Base-by-base conservation (phyloP, 2,329 filamentous ascomycete species). In the Chaetomium sp. region DNA sequence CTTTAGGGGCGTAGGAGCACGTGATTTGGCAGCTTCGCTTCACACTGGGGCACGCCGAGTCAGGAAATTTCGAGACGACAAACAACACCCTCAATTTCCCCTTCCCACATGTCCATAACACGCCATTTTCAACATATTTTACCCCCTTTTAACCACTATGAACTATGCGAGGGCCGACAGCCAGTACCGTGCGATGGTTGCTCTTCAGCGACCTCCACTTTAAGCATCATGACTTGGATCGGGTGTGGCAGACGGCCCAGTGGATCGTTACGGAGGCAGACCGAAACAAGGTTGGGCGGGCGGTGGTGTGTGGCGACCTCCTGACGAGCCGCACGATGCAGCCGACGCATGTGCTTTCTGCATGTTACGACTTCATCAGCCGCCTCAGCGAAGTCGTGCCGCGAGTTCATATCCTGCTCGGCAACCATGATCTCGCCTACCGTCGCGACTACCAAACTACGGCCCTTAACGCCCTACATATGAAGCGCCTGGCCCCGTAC, bases 201-300 rank as follows among this genome's bases (percentile, higher is more conserved):
- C 47, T 50, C 47, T 8, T 50, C 47, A 50, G 47, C 47, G 47
- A 50, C n/a, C 21, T 50, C 12, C 47, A 50, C 21, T 50, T 50
- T 8, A 25, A 50, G 21, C 47, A 27, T 1, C 21, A 50, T 50
- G 47, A 50, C 21, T 50, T 50, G 47, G 47, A 50, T 23, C 47
- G 47, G n/a, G 47, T 50, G 21, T 21, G 21, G 21, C 47, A 50
- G 8, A 50, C 47, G 21, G 47, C 47, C 21, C 3, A 50, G 4
- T 50, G 47, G 47, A 50, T 50, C n/a, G 47, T 50, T 27, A 21
- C 4, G 13, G 47, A 50, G 13, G 47, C 47, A 13, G 47, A 23
- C 4, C n/a, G 47, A 50, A 50, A 50, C 47, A 4, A 25, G 13
- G 21, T 50, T 13, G 12, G 12, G 21, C 47, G 47, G n/a, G 47